These are phyloP conservation scores for Fraxinus greggii DNA, from an alignment of 305 asterid genomes.

Conservation along the genomic window DNA sequence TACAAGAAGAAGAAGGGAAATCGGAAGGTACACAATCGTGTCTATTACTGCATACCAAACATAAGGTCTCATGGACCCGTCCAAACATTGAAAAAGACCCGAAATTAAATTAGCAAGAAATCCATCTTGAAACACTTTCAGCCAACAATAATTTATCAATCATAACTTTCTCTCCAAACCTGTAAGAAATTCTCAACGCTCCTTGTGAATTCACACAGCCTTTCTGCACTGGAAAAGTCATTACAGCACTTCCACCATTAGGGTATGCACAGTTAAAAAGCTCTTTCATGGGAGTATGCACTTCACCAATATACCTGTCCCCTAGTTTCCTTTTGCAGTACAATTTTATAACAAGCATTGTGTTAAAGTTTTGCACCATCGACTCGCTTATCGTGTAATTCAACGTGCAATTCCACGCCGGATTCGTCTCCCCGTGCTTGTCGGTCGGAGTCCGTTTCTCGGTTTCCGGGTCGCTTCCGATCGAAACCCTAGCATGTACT, in stretches of 20 bases:
- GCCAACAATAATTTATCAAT: slow-evolving; percentile 55
- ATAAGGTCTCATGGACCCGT: no score
- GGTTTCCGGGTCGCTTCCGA: slow-evolving; percentile 32
- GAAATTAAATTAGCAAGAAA: slow-evolving; percentile 18
- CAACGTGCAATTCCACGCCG: slow-evolving; percentile 63
- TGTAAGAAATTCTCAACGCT: slow-evolving; percentile 44
- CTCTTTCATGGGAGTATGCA: slow-evolving; percentile 52
- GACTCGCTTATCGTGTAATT: slow-evolving; percentile 50
- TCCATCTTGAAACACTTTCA: slow-evolving; percentile 43
- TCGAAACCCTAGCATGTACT: slow-evolving; percentile 50
- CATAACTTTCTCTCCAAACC: slow-evolving; percentile 53
- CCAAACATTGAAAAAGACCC: no score
- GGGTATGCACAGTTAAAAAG: slow-evolving; percentile 46
- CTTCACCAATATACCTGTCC: slow-evolving; percentile 66
- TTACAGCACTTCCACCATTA: slow-evolving; percentile 41
- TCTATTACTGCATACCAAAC: no score
- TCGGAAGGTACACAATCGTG: background rate
- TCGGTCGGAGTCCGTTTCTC: slow-evolving; percentile 55
- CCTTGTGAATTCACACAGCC: slow-evolving; percentile 69
- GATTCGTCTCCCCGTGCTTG: slow-evolving; percentile 56
- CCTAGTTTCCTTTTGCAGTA: slow-evolving; percentile 63
- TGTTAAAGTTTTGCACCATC: slow-evolving; percentile 39
- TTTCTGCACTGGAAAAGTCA: slow-evolving; percentile 46
- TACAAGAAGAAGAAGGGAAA: background rate
- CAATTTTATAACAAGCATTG: slow-evolving; percentile 57